A percentile compares a stretch with the other conserved stretches of the same genome.
Evolutionary conservation across 805 yeast genomes (phyloP).

Genomic region (Wickerhamiella brachini): DNA sequence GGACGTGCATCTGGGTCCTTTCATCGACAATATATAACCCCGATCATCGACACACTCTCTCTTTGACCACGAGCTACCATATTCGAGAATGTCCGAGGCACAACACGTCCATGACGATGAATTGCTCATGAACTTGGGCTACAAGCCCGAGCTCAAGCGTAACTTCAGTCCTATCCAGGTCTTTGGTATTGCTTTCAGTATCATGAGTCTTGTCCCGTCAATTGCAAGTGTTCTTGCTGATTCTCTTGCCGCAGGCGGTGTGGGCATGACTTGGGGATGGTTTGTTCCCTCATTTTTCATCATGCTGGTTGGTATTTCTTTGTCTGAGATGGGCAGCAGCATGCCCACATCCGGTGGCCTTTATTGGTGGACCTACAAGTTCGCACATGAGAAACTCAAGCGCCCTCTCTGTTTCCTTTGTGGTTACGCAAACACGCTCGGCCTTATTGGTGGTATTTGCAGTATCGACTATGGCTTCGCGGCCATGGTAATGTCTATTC

Average conservation of each 20-base stretch:
- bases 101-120: slow-evolving; percentile 15
- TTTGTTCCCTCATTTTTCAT: slow-evolving; percentile 40
- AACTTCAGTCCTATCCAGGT: slow-evolving; percentile 45
- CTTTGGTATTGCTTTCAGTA: slow-evolving; percentile 54
- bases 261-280: slow-evolving; percentile 62
- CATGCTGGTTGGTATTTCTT: slow-evolving; percentile 38
- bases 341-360: slow-evolving; percentile 65
- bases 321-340: slow-evolving; percentile 51
- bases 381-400: slow-evolving; percentile 40
- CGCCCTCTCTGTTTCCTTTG: slow-evolving; percentile 44
- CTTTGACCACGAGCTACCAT: not conserved
- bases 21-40: not conserved
- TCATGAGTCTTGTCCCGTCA: slow-evolving; percentile 49
- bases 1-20: not conserved
- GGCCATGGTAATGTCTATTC: slow-evolving; percentile 32
- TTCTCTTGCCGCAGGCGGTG: slow-evolving; percentile 48
- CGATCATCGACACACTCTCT: not conserved
- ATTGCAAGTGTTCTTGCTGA: slow-evolving; percentile 39
- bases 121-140: slow-evolving; percentile 38
- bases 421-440: slow-evolving; percentile 52
- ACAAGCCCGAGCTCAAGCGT: slow-evolving; percentile 50
- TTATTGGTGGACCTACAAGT: slow-evolving; percentile 51
- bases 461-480: slow-evolving; percentile 61
- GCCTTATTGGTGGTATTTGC: slow-evolving; percentile 49
- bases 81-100: not conserved